Conservation (phyloP, 2,329 filamentous ascomycete species). For the Diatrype stigma region DNA sequence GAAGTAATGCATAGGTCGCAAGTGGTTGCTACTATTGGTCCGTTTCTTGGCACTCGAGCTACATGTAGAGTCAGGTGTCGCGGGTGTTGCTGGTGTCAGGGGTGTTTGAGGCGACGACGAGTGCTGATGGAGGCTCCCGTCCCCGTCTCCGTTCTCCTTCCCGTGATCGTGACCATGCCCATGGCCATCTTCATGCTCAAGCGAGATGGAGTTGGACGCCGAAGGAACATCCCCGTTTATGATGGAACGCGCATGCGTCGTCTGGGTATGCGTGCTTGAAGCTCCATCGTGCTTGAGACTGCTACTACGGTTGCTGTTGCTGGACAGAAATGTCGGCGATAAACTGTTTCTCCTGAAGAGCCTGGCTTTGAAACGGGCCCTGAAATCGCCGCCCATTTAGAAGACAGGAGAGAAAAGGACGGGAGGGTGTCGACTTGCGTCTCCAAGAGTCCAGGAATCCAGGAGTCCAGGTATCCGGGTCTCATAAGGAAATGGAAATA, state of each 20-base stretch:
- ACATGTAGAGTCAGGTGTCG: not conserved
- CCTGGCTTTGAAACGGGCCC: conserved; percentile 43
- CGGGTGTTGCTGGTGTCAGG: not conserved
- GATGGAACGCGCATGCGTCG: conserved; percentile 3
- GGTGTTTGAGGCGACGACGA: too few relatives aligned
- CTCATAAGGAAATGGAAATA: not conserved
- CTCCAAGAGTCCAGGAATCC: not conserved
- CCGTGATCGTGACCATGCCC: not conserved
- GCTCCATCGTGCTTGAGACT: conserved; percentile 21
- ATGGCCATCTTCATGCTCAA: not conserved
- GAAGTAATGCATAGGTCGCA: not conserved
- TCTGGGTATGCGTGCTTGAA: conserved; percentile 23
- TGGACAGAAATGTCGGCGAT: conserved; percentile 32
- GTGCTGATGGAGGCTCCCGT: too few relatives aligned
- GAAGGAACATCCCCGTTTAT: conserved; percentile 21
- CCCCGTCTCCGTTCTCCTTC: not conserved
- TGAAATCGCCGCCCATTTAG: conserved; percentile 40
- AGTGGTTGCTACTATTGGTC: not conserved
- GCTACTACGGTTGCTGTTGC: conserved; percentile 27
- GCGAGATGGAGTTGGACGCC: not conserved
- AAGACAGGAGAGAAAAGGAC: not conserved
- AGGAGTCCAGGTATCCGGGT: not conserved
- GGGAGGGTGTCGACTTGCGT: not conserved
- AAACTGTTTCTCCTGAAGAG: conserved; percentile 41
- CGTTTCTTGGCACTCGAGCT: not conserved